These are phyloP conservation scores for Pontederia crassipes DNA, from an alignment of 176 grass and related monocot genomes.

Conservation along the genomic window DNA sequence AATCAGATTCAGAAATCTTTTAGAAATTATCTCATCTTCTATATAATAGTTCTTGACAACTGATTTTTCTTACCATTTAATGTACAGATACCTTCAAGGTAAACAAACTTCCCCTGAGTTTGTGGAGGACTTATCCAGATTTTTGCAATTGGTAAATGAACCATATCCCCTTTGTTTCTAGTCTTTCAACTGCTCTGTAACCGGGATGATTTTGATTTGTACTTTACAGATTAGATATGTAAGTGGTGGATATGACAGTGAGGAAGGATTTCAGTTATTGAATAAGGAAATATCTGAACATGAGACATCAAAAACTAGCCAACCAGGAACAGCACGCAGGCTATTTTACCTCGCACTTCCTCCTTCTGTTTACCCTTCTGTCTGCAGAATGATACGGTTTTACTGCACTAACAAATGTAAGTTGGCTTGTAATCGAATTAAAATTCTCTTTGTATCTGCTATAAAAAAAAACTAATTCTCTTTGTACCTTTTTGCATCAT, in stretches of 20 bases:
- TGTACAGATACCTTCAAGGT: slow-evolving; percentile 48
- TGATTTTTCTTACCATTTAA: too few species aligned
- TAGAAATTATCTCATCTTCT: not conserved
- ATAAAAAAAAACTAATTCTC: not conserved
- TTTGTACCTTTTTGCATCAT: not conserved
- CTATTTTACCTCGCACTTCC: slow-evolving; percentile 98
- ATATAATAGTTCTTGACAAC: not conserved
- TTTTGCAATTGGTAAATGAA: slow-evolving; percentile 73
- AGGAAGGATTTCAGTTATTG: slow-evolving; percentile 73
- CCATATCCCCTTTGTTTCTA: not conserved
- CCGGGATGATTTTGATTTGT: slow-evolving; percentile 6
- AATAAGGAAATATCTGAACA: slow-evolving; percentile 70
- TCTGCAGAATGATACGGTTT: slow-evolving; percentile 94
- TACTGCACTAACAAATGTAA: slow-evolving; percentile 95
- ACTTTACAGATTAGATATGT: slow-evolving; percentile 91
- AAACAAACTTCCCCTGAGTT: slow-evolving; percentile 45
- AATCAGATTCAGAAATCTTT: too few species aligned
- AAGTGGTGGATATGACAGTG: slow-evolving; percentile 82
- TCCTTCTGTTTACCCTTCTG: slow-evolving; percentile 98
- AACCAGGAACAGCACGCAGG: slow-evolving; percentile 68
- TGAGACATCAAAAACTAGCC: slow-evolving; percentile 55
- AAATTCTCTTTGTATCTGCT: not conserved
- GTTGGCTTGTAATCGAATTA: not conserved
- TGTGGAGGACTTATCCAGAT: slow-evolving; percentile 49
- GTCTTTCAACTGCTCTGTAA: not conserved